Base-by-base conservation (phyloP, 2,329 filamentous ascomycete genomes). In the Colletotrichum chrysophilum region DNA sequence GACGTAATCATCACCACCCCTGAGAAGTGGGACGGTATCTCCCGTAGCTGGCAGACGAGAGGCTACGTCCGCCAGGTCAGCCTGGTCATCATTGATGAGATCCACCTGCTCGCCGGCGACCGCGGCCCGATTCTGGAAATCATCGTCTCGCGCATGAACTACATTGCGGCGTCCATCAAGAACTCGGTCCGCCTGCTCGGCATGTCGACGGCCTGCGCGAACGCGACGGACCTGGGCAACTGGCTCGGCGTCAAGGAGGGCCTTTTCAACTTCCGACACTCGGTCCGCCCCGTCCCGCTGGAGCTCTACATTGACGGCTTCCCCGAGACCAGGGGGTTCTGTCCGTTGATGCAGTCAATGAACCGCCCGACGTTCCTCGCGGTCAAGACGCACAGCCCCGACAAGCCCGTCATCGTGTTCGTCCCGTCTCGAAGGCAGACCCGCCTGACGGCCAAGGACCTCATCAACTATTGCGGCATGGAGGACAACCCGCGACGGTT, bases 21-120 rank as follows among this genome's bases (percentile, higher is more conserved):
- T n/a, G 97, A 99, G 86, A 99, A 99, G 84, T 99, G 97, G 97
- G 97, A 99, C 83, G 97, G 97, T 91, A 98, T 99, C 79, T 98
- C 95, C 80, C 94, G 97, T 91, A 98, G 95, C 81, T 99, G 97
- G 97, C 96, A 98, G 84, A 98, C 96, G 7, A 94, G 97, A 91
- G 94, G 95, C 76, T 99, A 99, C 79, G 97, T 99, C 55, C 93
- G 96, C 68, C 94, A 98, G 85, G 97, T 99, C 75, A 96, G 96
- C 76, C 88, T 99, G 18, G 97, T 99, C 68, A 98, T 99, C 77
- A 99, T 99, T 79, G 97, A 99, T 81, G 97, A 99, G 86, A 99
- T 99, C 74, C 97, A 99, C 85, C 87, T 99, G 32, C 90, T 99
- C n/a, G 97, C 97, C 32, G 96, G 97, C 76, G 97, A 99, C 81